A percentile compares a stretch with the other conserved stretches of the same genome.
Evolutionary conservation across 352 stramenopile species (phyloP).

Genomic region (Thraustochytrium sp.): DNA sequence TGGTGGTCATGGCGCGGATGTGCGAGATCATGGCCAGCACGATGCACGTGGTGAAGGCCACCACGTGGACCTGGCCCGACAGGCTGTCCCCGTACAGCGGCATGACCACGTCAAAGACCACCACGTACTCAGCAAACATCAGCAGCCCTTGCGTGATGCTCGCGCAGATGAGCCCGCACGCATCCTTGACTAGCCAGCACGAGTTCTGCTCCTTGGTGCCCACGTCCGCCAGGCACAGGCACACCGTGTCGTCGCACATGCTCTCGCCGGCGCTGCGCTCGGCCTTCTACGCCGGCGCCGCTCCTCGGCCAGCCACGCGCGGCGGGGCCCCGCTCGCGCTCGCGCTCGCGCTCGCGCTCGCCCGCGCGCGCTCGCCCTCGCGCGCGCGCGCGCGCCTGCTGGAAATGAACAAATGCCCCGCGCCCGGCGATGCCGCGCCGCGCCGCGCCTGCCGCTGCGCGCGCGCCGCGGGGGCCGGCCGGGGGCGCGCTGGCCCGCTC

Average conservation of each 20-base stretch:
- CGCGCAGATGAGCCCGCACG: slow-evolving; percentile 79
- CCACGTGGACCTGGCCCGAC: slow-evolving; percentile 64
- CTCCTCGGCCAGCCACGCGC: too few species aligned
- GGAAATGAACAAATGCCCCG: too few species aligned
- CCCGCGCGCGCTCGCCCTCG: too few species aligned
- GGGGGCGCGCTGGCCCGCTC: too few species aligned
- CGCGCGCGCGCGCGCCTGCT: too few species aligned
- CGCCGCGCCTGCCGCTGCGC: too few species aligned
- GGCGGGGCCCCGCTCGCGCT: too few species aligned
- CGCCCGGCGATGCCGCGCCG: too few species aligned
- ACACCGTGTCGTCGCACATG: slow-evolving; percentile 9
- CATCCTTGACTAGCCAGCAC: slow-evolving; percentile 80
- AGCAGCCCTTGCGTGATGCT: slow-evolving; percentile 79
- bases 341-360: too few species aligned
- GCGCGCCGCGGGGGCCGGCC: too few species aligned
- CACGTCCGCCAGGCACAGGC: slow-evolving; percentile 8
- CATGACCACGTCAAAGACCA: slow-evolving; percentile 68
- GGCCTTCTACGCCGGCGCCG: too few species aligned
- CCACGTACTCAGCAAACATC: slow-evolving; percentile 78
- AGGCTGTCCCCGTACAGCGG: slow-evolving; percentile 76
- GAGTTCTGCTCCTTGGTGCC: slow-evolving; percentile 20
- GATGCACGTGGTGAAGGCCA: slow-evolving; percentile 61
- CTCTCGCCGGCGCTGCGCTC: too few species aligned
- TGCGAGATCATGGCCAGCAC: slow-evolving; percentile 85
- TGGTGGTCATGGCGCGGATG: slow-evolving; percentile 94